Percentiles rank a stretch among this genome's conserved stretches.
phyloP scores from a whole-genome alignment of 2,329 filamentous ascomycete species.

The Talaromyces sp. region DNA sequence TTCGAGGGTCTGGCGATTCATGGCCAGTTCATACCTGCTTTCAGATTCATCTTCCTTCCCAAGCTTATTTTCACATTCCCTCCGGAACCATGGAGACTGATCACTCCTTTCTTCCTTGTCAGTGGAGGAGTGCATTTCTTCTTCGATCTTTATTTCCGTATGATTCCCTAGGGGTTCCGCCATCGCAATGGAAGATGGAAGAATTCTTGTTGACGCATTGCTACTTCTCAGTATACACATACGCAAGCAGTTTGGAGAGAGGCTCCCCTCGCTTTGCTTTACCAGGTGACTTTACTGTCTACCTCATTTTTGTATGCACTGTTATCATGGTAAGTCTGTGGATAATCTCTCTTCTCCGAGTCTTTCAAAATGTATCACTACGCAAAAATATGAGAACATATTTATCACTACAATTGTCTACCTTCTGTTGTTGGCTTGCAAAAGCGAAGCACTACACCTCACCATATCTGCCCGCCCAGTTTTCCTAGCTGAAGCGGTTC shows the following conservation, averaged over 20 bases:
- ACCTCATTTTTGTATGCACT: constrained; percentile 68
- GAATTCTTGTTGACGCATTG: not conserved
- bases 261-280: constrained; percentile 67
- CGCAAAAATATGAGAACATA: constrained; percentile 2
- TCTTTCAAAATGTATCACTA: constrained; percentile 11
- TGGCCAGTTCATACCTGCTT: constrained; percentile 52
- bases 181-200: not conserved
- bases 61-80: constrained; percentile 54
- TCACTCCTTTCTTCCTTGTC: constrained; percentile 59
- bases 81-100: constrained; percentile 59
- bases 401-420: not conserved
- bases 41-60: constrained; percentile 54
- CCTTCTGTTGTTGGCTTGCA: not conserved
- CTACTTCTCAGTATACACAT: constrained; percentile 62
- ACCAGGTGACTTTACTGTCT: constrained; percentile 77
- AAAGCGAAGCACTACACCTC: constrained; percentile 47
- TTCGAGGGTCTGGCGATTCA: constrained; percentile 61
- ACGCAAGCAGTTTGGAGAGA: constrained; percentile 70
- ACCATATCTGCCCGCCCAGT: constrained; percentile 76
- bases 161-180: constrained; percentile 25
- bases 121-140: constrained; percentile 57
- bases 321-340: constrained; percentile 72
- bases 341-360: constrained; percentile 14
- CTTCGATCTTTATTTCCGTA: constrained; percentile 71
- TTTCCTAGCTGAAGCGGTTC: constrained; percentile 73